phyloP scores from a whole-genome alignment of 805 yeast species.

The Pichia californica region DNA sequence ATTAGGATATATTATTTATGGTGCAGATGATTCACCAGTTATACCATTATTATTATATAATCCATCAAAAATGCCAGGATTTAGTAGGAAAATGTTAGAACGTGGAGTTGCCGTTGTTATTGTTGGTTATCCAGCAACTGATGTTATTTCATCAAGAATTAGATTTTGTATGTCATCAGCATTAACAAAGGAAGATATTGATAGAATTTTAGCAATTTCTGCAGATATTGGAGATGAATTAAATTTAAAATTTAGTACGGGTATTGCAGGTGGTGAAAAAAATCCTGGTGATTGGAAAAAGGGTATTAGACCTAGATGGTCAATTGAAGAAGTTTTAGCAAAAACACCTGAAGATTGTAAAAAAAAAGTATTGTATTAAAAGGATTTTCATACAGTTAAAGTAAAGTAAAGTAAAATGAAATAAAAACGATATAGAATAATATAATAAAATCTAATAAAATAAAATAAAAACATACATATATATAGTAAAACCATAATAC shows the following conservation, averaged over 20 bases:
- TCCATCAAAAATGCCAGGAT: constrained; percentile 93
- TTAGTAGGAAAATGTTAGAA: constrained; percentile 73
- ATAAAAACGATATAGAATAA: background rate
- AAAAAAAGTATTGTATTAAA: constrained; percentile 1
- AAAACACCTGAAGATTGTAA: constrained; percentile 62
- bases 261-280: constrained; percentile 57
- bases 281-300: constrained; percentile 48
- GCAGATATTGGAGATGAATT: constrained; percentile 74
- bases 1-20: constrained; percentile 89
- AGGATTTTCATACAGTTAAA: too few relatives aligned
- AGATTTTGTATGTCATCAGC: constrained; percentile 91
- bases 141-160: constrained; percentile 80
- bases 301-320: constrained; percentile 64
- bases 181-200: constrained; percentile 90
- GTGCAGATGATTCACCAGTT: constrained; percentile 95
- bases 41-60: constrained; percentile 81
- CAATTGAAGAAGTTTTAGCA: constrained; percentile 68
- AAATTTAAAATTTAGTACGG: constrained; percentile 70
- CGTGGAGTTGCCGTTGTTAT: constrained; percentile 88
- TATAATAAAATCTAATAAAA: too few relatives aligned
- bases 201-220: constrained; percentile 61
- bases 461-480: too few relatives aligned
- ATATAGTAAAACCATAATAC: too few relatives aligned
- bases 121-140: constrained; percentile 98
- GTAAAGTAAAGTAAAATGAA: background rate